Conservation (phyloP, 257 asterid species). For the Solanum clarkiae region DNA sequence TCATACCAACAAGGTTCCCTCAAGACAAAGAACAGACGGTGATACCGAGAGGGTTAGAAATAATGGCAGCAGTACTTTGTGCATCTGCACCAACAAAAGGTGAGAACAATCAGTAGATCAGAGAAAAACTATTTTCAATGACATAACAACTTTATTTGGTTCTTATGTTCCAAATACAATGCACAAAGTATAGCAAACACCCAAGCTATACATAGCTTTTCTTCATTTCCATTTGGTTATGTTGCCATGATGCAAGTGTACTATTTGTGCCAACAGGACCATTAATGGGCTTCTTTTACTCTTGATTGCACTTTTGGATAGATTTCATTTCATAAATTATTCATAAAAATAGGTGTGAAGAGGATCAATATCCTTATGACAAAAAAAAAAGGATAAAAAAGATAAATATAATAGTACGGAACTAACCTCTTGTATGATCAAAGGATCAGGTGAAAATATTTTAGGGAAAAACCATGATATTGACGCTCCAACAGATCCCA, state of each 20-base stretch:
- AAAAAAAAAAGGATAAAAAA: background rate
- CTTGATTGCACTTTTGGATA: background rate
- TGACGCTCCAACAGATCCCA: slow-evolving; percentile 63
- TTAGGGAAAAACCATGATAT: slow-evolving; percentile 82
- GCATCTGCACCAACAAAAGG: slow-evolving; percentile 54
- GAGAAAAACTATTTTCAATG: background rate
- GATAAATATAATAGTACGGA: background rate
- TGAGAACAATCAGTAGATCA: background rate
- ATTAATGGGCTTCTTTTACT: background rate
- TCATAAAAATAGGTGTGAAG: background rate
- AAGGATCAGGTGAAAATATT: slow-evolving; percentile 70
- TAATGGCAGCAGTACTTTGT: slow-evolving; percentile 76
- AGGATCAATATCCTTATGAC: background rate
- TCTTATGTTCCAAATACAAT: background rate
- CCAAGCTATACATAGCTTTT: background rate
- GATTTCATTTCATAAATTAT: background rate
- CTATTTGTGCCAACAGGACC: background rate
- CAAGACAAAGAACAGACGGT: slow-evolving; percentile 88
- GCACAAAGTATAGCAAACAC: background rate
- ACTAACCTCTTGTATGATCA: slow-evolving; percentile 66
- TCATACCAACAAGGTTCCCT: slow-evolving; percentile 82
- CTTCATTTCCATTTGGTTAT: background rate
- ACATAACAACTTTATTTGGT: background rate
- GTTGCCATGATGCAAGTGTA: background rate
- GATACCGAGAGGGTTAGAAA: slow-evolving; percentile 68